Conservation (phyloP, 2,329 filamentous ascomycete genomes). For the Coniochaeta ligniaria region DNA sequence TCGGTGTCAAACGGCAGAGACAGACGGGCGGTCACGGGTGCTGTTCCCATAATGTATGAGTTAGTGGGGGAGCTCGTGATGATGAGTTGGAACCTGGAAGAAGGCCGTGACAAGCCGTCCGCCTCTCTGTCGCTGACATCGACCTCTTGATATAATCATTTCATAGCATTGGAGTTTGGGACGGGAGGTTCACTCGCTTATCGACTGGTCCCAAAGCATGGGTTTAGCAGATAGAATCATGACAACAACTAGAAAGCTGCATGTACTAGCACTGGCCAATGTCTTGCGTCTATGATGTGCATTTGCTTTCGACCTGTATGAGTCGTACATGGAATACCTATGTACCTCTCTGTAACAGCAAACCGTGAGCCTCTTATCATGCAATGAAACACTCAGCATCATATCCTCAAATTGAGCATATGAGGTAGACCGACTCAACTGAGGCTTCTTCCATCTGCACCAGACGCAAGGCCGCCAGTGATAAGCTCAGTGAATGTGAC, state of each 20-base stretch:
- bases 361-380: no score
- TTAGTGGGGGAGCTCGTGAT: neutral
- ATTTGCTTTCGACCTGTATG: neutral
- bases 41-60: neutral
- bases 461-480: no score
- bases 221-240: neutral
- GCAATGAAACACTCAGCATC: no score
- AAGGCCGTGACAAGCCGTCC: neutral
- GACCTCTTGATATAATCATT: neutral
- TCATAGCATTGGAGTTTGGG: constrained; percentile 3
- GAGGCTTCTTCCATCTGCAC: no score
- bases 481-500: no score
- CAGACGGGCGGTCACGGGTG: neutral
- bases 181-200: constrained; percentile 1
- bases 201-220: neutral
- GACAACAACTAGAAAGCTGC: neutral
- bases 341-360: no score
- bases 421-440: no score
- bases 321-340: no score
- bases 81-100: neutral
- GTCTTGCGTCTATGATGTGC: neutral
- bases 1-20: neutral
- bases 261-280: neutral
- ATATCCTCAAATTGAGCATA: no score
- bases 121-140: neutral